Percentiles rank a stretch among this genome's conserved stretches.
phyloP scores from a whole-genome alignment of 371 early-diverging fungal species.

The Saksenaea vasiformis region DNA sequence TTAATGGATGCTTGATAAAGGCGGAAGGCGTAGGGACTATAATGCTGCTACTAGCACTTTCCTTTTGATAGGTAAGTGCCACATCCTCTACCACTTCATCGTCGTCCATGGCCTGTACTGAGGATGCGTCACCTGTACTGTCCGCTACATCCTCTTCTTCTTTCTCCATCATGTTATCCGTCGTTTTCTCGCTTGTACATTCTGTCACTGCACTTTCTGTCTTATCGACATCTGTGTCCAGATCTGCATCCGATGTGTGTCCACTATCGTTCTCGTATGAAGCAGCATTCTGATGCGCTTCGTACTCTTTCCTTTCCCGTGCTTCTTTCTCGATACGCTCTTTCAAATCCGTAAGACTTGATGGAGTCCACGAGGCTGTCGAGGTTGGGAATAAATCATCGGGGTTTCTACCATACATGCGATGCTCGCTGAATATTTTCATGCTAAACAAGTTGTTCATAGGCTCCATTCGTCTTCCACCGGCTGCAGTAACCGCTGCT shows the following conservation, averaged over 20 bases:
- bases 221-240: constrained; percentile 14
- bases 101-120: constrained; percentile 7
- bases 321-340: constrained; percentile 13
- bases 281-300: background rate
- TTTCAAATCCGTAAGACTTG: constrained; percentile 9
- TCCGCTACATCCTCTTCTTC: constrained; percentile 2
- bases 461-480: constrained; percentile 36
- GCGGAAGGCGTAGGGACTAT: constrained; percentile 3
- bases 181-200: background rate
- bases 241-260: constrained; percentile 18
- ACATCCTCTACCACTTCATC: constrained; percentile 25
- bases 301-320: constrained; percentile 1
- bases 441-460: constrained; percentile 46
- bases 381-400: background rate
- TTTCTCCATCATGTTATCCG: constrained; percentile 1
- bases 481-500: constrained; percentile 48
- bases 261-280: background rate
- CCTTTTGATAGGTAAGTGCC: background rate
- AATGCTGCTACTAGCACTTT: constrained; percentile 7
- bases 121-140: background rate
- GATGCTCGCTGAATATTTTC: constrained; percentile 32
- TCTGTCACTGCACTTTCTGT: too few relatives aligned
- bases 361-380: background rate
- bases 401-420: constrained; percentile 3
- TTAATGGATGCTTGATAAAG: background rate